Evolutionary conservation across 163 green algal genomes (phyloP).

Genomic region (Volvox carteri): DNA sequence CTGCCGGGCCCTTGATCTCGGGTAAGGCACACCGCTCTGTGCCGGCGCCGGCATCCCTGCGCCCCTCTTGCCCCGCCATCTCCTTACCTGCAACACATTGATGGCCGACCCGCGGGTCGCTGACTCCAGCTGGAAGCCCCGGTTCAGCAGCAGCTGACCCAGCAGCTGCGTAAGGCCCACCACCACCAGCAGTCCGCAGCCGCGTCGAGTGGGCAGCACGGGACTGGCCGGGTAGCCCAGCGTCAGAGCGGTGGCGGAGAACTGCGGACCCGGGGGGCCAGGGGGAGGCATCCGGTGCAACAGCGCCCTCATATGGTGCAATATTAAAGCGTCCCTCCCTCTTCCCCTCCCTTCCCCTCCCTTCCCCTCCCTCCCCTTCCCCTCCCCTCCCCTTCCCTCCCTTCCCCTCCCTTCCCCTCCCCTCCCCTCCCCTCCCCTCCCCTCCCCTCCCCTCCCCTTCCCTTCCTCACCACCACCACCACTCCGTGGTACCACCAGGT

Average conservation of each 20-base stretch:
- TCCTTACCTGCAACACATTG: constrained; percentile 68
- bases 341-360: neutral
- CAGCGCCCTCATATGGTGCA: neutral
- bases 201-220: constrained; percentile 5
- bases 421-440: neutral
- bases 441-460: neutral
- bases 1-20: no score
- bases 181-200: constrained; percentile 27
- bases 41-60: no score
- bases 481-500: constrained; percentile 57
- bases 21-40: no score
- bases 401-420: neutral
- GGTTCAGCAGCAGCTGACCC: constrained; percentile 64
- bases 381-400: neutral
- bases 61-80: no score
- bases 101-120: constrained; percentile 61
- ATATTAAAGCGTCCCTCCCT: neutral
- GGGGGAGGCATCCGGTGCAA: neutral
- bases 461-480: constrained; percentile 29
- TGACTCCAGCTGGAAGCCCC: constrained; percentile 62
- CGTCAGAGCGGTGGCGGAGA: constrained; percentile 14
- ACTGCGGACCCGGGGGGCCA: neutral
- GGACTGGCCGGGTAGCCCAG: constrained; percentile 16
- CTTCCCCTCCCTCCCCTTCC: neutral
- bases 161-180: constrained; percentile 47